Evolutionary conservation across 139 green algal genomes (phyloP), one percentile per base, ranked within the genome.

Genomic region (Mesotaenium endlicherianum): DNA sequence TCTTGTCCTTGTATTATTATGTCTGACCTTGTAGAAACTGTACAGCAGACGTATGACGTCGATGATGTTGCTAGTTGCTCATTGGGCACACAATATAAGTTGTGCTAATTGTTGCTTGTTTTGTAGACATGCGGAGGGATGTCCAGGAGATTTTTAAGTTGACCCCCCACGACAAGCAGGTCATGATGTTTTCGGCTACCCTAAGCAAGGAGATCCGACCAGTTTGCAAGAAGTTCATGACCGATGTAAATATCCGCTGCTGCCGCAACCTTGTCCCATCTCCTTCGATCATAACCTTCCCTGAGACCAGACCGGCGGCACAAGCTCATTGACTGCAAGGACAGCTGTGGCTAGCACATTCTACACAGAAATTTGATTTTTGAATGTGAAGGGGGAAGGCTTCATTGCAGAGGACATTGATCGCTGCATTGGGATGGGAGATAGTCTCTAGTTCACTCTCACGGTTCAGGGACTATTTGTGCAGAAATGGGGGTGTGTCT

Each of bases 181-280:
- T 98, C 76, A 98, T 99, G 95, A 99, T 99, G 97, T 99, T 99
- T 87, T 94, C 89, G 38, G 97, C 97, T 11, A 99, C 97, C 20
- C 91, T 99, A 3, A 91, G 89, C 82, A 85, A 93, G 81, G 94
- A 98, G 39, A 94, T 98, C 44, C 94, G 97, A n/a, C 77, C 91
- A 20, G 89, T 99, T 20, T 96, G 92, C 94, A 98, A 98, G 92
- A 98, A 97, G 91, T 99, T 99, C 88, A 98, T 98, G 96, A 92
- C 88, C 69, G 91, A 96, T 90, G 92, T 95, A 88, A 88, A 45
- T 44, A 75, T 42, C 47, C 59, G 6, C 43, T 36, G 36, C 41
- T 8, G 41, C 41, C 36, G 36, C 60, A 72, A 36, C 20, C 11
- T 38, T 47, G 43, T 14, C 11, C 60, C 60, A 5, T 14, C 60